Evolutionary conservation across 2,329 filamentous ascomycete genomes (phyloP), one percentile per base, ranked within the genome.

Genomic region (Epichloe glyceriae): DNA sequence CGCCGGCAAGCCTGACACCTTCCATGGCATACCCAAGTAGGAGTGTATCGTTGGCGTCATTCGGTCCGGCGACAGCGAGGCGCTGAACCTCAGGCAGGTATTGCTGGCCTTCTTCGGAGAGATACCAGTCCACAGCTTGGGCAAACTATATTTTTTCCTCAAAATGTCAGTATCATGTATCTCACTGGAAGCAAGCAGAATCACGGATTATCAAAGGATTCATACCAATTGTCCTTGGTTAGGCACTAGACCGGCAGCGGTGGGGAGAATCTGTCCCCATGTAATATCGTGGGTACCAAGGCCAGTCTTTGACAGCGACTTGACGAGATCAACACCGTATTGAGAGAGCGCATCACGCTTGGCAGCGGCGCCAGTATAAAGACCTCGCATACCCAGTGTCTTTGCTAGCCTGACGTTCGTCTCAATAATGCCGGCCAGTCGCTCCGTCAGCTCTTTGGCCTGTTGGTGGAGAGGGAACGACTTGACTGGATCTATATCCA

Each of bases 1-100:
- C 78, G 11, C 81, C 79, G 4, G 80, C 79, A 49, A 90, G 71
- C 39, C 86, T 81, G 50, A 86, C 75, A 15, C 81, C 85, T 64
- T 88, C 88, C 70, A 85, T 73, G 42, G 78, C 80, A 61, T 87
- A 89, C 39, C 80, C 82, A 1, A 85, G 72, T 2, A 91, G 72
- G 35, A 78, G 68, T 1, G 79, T 73, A 55, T 88, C 83, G 0
- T 74, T 76, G 55, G 82, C 77, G 12, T 77, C 73, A 1, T 70
- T 69, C 0, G 74, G 70, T 4, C 79, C 71, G 39, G 74, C 62
- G 35, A 73, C 68, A 30, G 86, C 79, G 15, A 85, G 69, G 17
- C 69, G 68, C 56, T 83, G 74, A 50, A 90, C 73, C 42, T 81
- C 77, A 0, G 76, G 70, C 0, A 85, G 64, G 58, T 88, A 71